These are phyloP conservation scores for Globisporangium spinosum DNA, from an alignment of 352 stramenopile species.

Conservation along the genomic window DNA sequence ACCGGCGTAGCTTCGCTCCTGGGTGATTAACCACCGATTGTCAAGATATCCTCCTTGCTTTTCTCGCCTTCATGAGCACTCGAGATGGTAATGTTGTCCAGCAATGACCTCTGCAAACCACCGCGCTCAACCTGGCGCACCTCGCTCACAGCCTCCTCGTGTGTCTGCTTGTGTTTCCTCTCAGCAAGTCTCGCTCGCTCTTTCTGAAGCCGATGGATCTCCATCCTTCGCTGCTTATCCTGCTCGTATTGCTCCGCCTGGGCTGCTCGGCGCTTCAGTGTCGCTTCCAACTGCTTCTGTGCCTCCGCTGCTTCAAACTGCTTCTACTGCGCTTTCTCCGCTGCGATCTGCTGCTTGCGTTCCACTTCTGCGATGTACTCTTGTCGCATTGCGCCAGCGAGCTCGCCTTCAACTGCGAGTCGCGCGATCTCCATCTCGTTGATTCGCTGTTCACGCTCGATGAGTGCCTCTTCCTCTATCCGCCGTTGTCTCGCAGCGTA, in stretches of 20 bases:
- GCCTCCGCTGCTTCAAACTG: slow-evolving; percentile 50
- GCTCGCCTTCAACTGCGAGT: slow-evolving; percentile 54
- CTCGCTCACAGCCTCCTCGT: not conserved
- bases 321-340: slow-evolving; percentile 59
- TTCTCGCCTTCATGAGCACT: not conserved
- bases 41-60: not conserved
- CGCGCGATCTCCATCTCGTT: slow-evolving; percentile 33
- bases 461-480: slow-evolving; percentile 33
- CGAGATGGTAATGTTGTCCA: not conserved
- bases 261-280: slow-evolving; percentile 36
- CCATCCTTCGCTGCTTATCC: slow-evolving; percentile 55
- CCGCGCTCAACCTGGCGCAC: not conserved
- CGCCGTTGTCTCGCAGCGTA: slow-evolving; percentile 38
- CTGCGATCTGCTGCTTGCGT: slow-evolving; percentile 44
- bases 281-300: slow-evolving; percentile 47
- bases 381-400: slow-evolving; percentile 31
- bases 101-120: not conserved
- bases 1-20: not conserved
- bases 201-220: slow-evolving; percentile 64
- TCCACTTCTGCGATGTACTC: slow-evolving; percentile 36
- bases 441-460: slow-evolving; percentile 31
- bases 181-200: slow-evolving; percentile 34
- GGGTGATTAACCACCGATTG: not conserved
- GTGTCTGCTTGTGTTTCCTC: slow-evolving; percentile 17
- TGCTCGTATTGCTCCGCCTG: slow-evolving; percentile 64